phyloP scores from a whole-genome alignment of 805 yeast genomes.

The Candida fluviatilis region DNA sequence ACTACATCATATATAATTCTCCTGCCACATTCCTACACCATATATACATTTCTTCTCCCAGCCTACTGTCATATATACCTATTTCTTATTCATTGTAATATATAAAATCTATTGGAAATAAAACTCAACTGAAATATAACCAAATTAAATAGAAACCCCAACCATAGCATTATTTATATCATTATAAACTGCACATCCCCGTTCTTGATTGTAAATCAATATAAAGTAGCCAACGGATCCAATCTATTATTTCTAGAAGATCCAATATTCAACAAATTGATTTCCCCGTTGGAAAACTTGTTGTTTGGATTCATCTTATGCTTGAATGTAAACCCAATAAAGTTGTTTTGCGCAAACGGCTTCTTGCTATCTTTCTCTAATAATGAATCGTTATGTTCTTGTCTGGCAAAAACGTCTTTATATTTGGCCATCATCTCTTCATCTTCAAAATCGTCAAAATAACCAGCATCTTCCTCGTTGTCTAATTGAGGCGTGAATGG shows the following conservation, averaged over 20 bases:
- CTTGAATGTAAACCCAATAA: constrained; percentile 94
- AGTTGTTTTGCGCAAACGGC: constrained; percentile 46
- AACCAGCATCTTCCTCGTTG: constrained; percentile 97
- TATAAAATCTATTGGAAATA: constrained; percentile 1
- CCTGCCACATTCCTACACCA: too few relatives aligned
- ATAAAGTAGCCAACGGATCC: constrained; percentile 43
- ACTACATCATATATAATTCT: too few relatives aligned
- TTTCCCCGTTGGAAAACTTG: constrained; percentile 37
- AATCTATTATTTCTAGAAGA: constrained; percentile 19
- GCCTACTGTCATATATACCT: too few relatives aligned
- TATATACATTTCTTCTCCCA: too few relatives aligned
- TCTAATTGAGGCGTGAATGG: constrained; percentile 97
- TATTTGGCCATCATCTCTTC: constrained; percentile 97
- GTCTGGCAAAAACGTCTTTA: constrained; percentile 93
- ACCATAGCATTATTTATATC: not conserved
- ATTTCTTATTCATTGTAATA: constrained; percentile 1
- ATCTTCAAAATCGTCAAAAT: constrained; percentile 94
- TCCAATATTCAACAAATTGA: constrained; percentile 29
- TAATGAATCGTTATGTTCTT: constrained; percentile 75
- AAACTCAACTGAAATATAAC: not conserved
- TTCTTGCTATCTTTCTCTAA: constrained; percentile 49
- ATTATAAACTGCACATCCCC: not conserved
- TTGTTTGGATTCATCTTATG: constrained; percentile 65
- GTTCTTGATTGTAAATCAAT: constrained; percentile 12
- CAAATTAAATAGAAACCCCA: not conserved